Base-by-base conservation (phyloP, 2,329 filamentous ascomycete genomes). In the Apiospora kogelbergensis region DNA sequence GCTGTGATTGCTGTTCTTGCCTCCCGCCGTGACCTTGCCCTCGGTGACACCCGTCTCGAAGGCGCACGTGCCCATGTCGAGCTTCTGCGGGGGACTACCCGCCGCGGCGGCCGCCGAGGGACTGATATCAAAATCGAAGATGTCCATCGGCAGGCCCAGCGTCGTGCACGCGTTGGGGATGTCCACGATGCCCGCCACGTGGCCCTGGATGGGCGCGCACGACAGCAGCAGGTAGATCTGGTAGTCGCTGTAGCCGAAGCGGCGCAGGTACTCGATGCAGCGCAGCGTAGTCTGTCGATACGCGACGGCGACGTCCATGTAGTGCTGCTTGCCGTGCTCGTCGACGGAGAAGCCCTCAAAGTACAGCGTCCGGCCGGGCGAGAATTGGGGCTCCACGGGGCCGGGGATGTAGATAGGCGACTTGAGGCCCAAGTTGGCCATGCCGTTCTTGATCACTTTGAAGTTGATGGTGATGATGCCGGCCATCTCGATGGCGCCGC, bases 301-400 rank as follows among this genome's bases (percentile, higher is more conserved):
- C 6, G 94, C 94, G 5, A 97, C 89, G 0, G 93, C 94, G 2
- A 94, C 90, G 79, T 97, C 94, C 79, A 97, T 85, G 77, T 93
- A 97, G 77, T 97, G 92, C 81, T 97, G 95, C 80, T 94, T 96
- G 10, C 95, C 95, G 37, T 93, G 81, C 80, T 97, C 89, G 75
- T 97, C 95, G 24, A 97, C 95, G 1, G 89, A 93, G 81, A 98
- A 98, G 0, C 95, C 95, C 77, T 97, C 93, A 75, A 96, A 96
- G 71, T 93, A 95, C 69, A 97, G 88, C 75, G 93, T 91, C 5
- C 94, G 83, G 0, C 93, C 92, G 0, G 94, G 93, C 0, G 93
- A 92, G 74, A 96, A 97, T 73, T 95, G 91, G 37, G 94, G 93
- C 81, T 97, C 93, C 0, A 97, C 94, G 0, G 94, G 93, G 0